Evolutionary conservation across 169 alveolate species (phyloP).

Genomic region (Plasmodium ovale): DNA sequence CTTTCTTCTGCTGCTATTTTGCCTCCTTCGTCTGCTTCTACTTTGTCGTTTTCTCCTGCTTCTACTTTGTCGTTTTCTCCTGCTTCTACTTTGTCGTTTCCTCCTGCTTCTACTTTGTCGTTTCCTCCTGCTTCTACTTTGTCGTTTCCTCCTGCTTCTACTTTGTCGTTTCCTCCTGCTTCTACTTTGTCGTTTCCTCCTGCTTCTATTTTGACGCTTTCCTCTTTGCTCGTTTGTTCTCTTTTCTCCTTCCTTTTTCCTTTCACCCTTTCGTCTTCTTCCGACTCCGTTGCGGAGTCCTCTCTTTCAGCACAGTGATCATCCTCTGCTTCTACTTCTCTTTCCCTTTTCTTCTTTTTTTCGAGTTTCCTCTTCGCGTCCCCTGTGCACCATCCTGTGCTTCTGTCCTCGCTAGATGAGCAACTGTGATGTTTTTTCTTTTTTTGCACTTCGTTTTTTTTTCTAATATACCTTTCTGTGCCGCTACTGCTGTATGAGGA

Average conservation of each 20-base stretch:
- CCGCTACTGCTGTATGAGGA: not conserved
- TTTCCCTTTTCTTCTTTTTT: not conserved
- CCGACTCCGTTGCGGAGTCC: too few relatives aligned
- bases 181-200: not conserved
- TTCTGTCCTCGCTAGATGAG: not conserved
- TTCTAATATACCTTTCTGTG: too few relatives aligned
- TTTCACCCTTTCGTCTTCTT: not conserved
- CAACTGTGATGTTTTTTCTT: not conserved
- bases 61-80: conserved; percentile 60
- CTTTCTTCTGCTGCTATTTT: conserved; percentile 20
- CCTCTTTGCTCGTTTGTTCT: not conserved
- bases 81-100: not conserved
- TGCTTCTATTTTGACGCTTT: not conserved
- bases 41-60: conserved; percentile 42
- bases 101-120: not conserved
- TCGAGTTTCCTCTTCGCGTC: not conserved
- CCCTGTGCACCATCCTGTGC: not conserved
- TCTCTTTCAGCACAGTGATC: not conserved
- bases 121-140: conserved; percentile 1
- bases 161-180: not conserved
- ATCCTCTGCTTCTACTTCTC: not conserved
- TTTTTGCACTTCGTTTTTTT: too few relatives aligned
- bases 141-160: not conserved
- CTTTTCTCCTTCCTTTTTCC: not conserved
- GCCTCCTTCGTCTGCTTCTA: conserved; percentile 19